Evolutionary conservation across 208 protist genomes (phyloP).

Genomic region (Crithidia expoeki): DNA sequence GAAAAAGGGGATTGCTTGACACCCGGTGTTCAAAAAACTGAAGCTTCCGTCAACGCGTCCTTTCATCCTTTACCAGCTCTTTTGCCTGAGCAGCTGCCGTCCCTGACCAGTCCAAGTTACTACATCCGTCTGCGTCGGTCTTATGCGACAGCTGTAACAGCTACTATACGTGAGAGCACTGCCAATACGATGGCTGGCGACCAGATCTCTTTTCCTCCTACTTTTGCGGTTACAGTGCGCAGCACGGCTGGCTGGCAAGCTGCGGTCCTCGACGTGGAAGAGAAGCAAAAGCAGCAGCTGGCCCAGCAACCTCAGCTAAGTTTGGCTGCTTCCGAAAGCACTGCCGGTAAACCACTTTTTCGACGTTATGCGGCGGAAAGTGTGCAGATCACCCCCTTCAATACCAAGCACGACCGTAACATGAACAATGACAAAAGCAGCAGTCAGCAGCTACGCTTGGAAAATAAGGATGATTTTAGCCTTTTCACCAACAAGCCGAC

Average conservation of each 20-base stretch:
- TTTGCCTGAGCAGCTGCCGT: constrained; percentile 31
- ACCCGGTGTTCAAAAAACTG: neutral
- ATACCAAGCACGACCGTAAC: too few species aligned
- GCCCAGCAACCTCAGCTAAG: neutral
- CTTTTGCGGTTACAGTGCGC: neutral
- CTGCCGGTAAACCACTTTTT: too few species aligned
- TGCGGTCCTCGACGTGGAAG: neutral
- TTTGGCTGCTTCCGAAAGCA: too few species aligned
- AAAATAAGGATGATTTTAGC: too few species aligned
- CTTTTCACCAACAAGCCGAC: too few species aligned
- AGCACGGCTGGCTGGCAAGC: neutral
- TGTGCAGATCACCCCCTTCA: too few species aligned
- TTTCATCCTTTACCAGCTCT: constrained; percentile 34
- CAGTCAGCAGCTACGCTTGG: too few species aligned
- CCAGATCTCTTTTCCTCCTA: neutral
- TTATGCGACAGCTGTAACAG: neutral
- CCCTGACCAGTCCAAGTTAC: constrained; percentile 19
- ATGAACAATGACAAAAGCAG: too few species aligned
- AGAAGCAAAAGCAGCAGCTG: neutral
- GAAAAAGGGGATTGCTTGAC: neutral
- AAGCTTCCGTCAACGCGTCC: neutral
- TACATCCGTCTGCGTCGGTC: constrained; percentile 30
- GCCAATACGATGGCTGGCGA: neutral
- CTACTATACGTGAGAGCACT: neutral
- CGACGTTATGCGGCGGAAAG: too few species aligned